Evolutionary conservation across 306 rosid genomes (phyloP).

Genomic region (Sophora flavescens): DNA sequence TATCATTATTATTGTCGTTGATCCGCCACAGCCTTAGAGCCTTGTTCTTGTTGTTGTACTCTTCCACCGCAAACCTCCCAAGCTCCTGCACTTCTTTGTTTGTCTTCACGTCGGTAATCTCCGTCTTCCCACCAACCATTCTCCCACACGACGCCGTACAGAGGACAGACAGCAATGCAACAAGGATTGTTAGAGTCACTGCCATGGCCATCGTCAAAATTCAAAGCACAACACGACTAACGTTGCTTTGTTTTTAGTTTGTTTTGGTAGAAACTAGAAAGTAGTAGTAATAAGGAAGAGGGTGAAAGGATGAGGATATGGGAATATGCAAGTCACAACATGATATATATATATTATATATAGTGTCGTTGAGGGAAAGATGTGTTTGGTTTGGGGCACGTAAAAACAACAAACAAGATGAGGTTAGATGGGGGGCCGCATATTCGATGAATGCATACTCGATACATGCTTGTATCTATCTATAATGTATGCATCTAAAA

Average conservation of each 20-base stretch:
- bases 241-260: not conserved
- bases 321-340: not conserved
- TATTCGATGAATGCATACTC: not conserved
- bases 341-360: not conserved
- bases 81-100: constrained; percentile 75
- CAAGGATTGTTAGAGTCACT: constrained; percentile 9
- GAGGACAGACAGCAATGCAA: constrained; percentile 36
- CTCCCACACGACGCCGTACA: constrained; percentile 46
- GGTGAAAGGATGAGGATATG: not conserved
- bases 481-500: no score
- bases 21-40: constrained; percentile 18
- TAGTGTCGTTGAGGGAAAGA: not conserved
- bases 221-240: not conserved
- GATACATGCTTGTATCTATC: no score
- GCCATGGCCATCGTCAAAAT: constrained; percentile 9
- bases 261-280: not conserved
- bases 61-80: constrained; percentile 83
- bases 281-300: not conserved
- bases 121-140: constrained; percentile 60
- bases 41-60: constrained; percentile 69
- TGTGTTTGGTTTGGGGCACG: constrained; percentile 40
- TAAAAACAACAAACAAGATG: not conserved
- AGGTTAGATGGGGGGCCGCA: constrained; percentile 39
- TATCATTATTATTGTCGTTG: no score
- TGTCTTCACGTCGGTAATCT: constrained; percentile 59